A percentile compares a stretch with the other conserved stretches of the same genome.
Evolutionary conservation across 192 early-diverging fungal species (phyloP).

Genomic region (Entomortierella chlamydospora): DNA sequence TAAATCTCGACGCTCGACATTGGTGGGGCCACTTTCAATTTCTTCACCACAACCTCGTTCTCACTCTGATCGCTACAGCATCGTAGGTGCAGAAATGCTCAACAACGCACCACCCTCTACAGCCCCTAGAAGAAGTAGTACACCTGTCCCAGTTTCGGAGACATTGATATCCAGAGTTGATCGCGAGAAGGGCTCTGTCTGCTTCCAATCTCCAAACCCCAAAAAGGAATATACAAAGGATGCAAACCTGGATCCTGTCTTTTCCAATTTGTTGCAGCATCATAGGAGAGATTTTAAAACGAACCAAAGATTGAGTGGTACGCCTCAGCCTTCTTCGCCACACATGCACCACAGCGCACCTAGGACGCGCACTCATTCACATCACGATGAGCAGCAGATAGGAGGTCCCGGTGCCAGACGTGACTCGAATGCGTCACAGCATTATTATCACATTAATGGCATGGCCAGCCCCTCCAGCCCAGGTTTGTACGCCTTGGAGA

Average conservation of each 20-base stretch:
- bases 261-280: slow-evolving; percentile 45
- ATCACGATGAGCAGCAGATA: slow-evolving; percentile 3
- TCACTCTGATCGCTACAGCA: slow-evolving; percentile 28
- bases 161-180: slow-evolving; percentile 40
- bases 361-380: slow-evolving; percentile 3
- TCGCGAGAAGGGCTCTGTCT: slow-evolving; percentile 35
- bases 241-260: slow-evolving; percentile 29
- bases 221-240: slow-evolving; percentile 35
- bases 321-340: slow-evolving; percentile 10
- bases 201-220: slow-evolving; percentile 34
- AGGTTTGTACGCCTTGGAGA: slow-evolving; percentile 12
- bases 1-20: not conserved
- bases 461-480: slow-evolving; percentile 15
- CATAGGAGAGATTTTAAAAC: slow-evolving; percentile 47
- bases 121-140: slow-evolving; percentile 24
- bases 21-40: slow-evolving; percentile 8
- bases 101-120: not conserved
- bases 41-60: slow-evolving; percentile 32
- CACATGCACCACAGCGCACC: slow-evolving; percentile 6
- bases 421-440: slow-evolving; percentile 40
- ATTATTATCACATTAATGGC: not conserved
- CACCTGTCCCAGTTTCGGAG: slow-evolving; percentile 6
- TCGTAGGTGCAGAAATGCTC: slow-evolving; percentile 21
- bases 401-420: slow-evolving; percentile 8
- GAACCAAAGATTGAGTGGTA: slow-evolving; percentile 42